These are phyloP conservation scores for Puya raimondii DNA, from an alignment of 176 grass and related monocot genomes.

Conservation along the genomic window DNA sequence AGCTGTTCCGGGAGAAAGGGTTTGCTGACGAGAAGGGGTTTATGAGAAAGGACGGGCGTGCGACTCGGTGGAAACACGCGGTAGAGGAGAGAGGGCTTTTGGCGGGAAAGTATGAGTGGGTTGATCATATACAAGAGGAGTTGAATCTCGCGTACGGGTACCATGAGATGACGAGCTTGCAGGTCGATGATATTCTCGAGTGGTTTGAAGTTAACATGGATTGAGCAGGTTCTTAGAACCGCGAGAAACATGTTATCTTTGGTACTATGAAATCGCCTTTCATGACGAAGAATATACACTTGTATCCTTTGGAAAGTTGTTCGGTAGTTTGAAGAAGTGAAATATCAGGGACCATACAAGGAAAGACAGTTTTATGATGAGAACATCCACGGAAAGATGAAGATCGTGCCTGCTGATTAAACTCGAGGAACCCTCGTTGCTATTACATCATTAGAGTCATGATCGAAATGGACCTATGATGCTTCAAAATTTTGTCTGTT, in stretches of 20 bases:
- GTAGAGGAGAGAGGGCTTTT: conserved; percentile 29
- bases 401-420: no score
- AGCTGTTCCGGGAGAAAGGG: conserved; percentile 30
- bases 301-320: no score
- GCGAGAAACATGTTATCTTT: neutral
- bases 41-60: conserved; percentile 48
- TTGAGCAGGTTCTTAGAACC: neutral
- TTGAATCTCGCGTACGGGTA: conserved; percentile 66
- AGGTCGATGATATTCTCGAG: conserved; percentile 45
- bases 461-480: no score
- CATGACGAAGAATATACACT: no score
- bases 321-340: no score
- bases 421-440: no score
- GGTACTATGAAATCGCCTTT: neutral
- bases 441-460: no score
- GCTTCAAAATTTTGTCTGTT: no score
- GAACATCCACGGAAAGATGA: no score
- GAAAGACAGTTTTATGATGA: no score
- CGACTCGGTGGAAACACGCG: conserved; percentile 49
- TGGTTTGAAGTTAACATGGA: conserved; percentile 50
- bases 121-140: conserved; percentile 56
- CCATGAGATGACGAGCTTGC: conserved; percentile 76
- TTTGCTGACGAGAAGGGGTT: conserved; percentile 49
- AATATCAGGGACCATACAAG: no score
- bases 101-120: conserved; percentile 26